phyloP scores from a whole-genome alignment of 345 rosid genomes.

The Eucalyptus regnans region DNA sequence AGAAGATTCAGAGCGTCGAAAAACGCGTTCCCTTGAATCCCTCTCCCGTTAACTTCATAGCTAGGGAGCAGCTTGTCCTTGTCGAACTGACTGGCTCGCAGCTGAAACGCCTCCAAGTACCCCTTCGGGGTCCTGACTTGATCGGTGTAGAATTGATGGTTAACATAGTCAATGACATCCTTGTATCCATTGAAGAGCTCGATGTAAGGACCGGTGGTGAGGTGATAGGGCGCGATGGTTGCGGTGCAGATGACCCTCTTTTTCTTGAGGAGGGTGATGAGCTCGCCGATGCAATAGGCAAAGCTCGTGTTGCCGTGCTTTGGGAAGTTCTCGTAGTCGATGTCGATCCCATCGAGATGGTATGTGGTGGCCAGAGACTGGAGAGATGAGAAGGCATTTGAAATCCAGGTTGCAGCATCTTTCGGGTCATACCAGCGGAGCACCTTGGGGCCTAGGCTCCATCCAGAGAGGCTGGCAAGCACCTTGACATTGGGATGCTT shows the following conservation, averaged over 20 bases:
- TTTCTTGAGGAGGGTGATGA: slow-evolving; percentile 27
- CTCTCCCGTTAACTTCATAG: slow-evolving; percentile 48
- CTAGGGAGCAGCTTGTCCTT: slow-evolving; percentile 33
- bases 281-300: slow-evolving; percentile 36
- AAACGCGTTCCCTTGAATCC: slow-evolving; percentile 51
- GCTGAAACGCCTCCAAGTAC: slow-evolving; percentile 17
- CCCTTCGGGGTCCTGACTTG: slow-evolving; percentile 13
- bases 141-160: slow-evolving; percentile 46
- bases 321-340: slow-evolving; percentile 40
- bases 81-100: slow-evolving; percentile 16
- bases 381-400: slow-evolving; percentile 31
- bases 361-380: slow-evolving; percentile 9
- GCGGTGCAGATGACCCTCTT: slow-evolving; percentile 17
- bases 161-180: slow-evolving; percentile 30
- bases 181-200: slow-evolving; percentile 15
- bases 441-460: slow-evolving; percentile 29
- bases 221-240: slow-evolving; percentile 30
- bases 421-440: slow-evolving; percentile 32
- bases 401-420: slow-evolving; percentile 21
- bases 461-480: slow-evolving; percentile 40
- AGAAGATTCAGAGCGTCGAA: slow-evolving; percentile 27
- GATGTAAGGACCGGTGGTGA: slow-evolving; percentile 11
- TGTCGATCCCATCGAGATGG: slow-evolving; percentile 46
- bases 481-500: slow-evolving; percentile 25
- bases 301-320: slow-evolving; percentile 1